Evolutionary conservation across 805 yeast species (phyloP), one percentile per base, ranked within the genome.

Genomic region (Candida glaebosa): DNA sequence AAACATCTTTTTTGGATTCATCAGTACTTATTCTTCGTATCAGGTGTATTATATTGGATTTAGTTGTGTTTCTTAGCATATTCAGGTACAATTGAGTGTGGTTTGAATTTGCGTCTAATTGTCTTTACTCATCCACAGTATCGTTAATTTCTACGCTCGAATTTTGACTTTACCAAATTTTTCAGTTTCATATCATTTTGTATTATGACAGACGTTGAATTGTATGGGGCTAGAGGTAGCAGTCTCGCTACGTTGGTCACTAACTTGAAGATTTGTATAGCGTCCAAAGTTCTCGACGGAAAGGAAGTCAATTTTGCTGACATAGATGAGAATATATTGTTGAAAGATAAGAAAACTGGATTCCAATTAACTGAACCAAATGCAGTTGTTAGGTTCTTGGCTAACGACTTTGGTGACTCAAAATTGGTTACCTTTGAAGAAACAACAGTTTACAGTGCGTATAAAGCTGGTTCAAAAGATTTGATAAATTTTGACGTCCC

Each of bases 341-440:
- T 73, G 46, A 42, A 58, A 5, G 69, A 69, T 45, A 58, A 69
- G 30, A 60, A 61, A 5, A 34, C 57, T 18, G 60, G 62, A 2
- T 73, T 79, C 40, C 76, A 73, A 50, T 68, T 84, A 46, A 62
- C 70, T 43, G 87, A 84, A 58, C 70, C 87, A 16, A 82, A 84
- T 55, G 81, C 93, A 16, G 79, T 84, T 39, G 81, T 84, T 46
- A 79, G 81, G 58, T 84, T 79, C 53, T 63, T 81, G 46, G 67
- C 78, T 30, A 59, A 66, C 17, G 81, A 79, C 47, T 81, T 79
- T 46, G 42, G 60, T 4, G 51, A 39, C 7, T 53, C 62, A 19
- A 47, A 54, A 9, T 56, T 66, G 12, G 61, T 73, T 34, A 59
- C 57, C 8, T 57, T 63, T 17, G 79, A 75, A 47, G 84, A 79